Base-by-base conservation (phyloP, 2,329 filamentous ascomycete species). In the Aspergillus fumigatus region DNA sequence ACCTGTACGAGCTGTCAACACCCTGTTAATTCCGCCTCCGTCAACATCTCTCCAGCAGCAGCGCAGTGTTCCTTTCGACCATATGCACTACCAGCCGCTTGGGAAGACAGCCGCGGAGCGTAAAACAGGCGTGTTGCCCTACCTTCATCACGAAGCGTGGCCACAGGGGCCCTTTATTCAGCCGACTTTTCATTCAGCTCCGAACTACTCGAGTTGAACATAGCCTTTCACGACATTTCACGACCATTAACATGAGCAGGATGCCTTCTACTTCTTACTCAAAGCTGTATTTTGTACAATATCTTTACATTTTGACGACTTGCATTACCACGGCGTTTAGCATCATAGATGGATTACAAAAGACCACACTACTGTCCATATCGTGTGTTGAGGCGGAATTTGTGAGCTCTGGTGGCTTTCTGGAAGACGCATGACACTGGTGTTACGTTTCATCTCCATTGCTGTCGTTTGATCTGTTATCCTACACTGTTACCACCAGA, bases 1-100 rank as follows among this genome's bases (percentile, higher is more conserved):
- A 61, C 93, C 93, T 1, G 88, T 97, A 41, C 88, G 92, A 53
- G 84, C 90, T 59, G 90, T 97, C 57, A 92, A 94, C 64, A 96
- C 91, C 0, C 83, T 97, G n/a, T 80, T 97, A 29, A 91, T 94
- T 57, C 92, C 92, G 32, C 90, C 92, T 6, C 89, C 92, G 0
- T 89, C 90, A 25, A 82, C 86, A 8, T 90, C 90, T 7, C 82
- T 95, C 60, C 88, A 93, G 61, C 83, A 89, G 64, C 88, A 91
- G 69, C 78, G 89, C 67, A 83, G 71, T 75, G 78, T 79, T 53
- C 76, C 82, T 50, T 85, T 88, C 52, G 82, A 85, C 58, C 84
- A 92, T 75, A 92, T 95, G 87, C 88, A 93, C 71, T 90, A 94
- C 68, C 88, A 92, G 62, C 88, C 89, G 8, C 75, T 93, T 4